Base-by-base conservation (phyloP, 192 early-diverging fungal species). In the Umbelopsis ramanniana region DNA sequence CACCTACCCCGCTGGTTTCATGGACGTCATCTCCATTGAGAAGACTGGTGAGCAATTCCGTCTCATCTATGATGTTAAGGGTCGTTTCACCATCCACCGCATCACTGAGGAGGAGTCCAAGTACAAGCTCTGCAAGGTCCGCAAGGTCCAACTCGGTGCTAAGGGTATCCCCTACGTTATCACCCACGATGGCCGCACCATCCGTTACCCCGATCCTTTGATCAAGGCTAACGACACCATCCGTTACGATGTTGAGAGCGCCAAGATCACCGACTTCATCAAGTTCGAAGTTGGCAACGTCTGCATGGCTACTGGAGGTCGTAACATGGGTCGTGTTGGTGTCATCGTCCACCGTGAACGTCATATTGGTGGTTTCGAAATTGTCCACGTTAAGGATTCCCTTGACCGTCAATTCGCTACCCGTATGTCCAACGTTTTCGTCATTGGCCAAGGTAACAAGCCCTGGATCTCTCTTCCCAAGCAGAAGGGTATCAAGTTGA, bases 51-150 rank as follows among this genome's bases (percentile, higher is more conserved):
- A 99, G 91, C 93, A 98, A 90, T 99, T 99, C 93, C 97, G 98
- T 85, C 91, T 99, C 72, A 88, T 99, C 84, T 98, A 96, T 90
- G 98, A 99, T 88, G 89, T 89, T 87, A 99, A 99, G 93, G 98
- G 98, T 74, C 96, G 97, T 76, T 99, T 98, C 91, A 93, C 95
- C 76, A 95, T 99, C 86, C 98, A 99, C 91, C 93, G 96, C 84
- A 98, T 99, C 85, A 94, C 92, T 69, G 93, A 88, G 46, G 96
- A 98, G 84, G 98, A 99, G 88, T 93, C 94, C 87, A 93, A 96
- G 88, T 99, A 98, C 95, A 99, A 99, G 90, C 89, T 99, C 71
- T 92, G 93, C 87, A 99, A 99, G 92, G 94, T 99, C 75, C 95
- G 93, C 87, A 91, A 91, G 82, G 91, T 96, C 80, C 88, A 97